Conservation (phyloP, 345 rosid genomes). For the Corchorus capsularis region DNA sequence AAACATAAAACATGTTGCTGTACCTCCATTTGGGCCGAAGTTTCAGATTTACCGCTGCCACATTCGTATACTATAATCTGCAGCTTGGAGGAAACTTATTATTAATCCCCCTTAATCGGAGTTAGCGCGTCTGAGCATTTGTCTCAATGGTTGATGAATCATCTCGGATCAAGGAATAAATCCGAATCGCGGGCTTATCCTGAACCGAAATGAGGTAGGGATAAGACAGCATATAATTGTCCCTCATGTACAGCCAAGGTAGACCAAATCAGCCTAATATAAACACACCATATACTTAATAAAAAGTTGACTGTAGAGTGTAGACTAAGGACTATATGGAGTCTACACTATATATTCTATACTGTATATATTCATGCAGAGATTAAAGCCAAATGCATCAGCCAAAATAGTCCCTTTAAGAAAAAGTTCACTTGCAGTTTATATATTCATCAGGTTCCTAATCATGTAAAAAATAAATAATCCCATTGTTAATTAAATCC, state of each 20-base stretch:
- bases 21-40: too few species aligned
- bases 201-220: background rate
- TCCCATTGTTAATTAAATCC: conserved; percentile 2
- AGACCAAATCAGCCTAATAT: conserved; percentile 4
- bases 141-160: too few species aligned
- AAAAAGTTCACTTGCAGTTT: conserved; percentile 8
- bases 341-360: background rate
- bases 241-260: background rate
- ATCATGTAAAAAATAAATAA: background rate
- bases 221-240: background rate
- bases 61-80: too few species aligned
- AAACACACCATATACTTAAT: background rate
- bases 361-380: conserved; percentile 21
- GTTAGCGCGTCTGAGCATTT: too few species aligned
- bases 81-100: too few species aligned
- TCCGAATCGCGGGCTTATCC: too few species aligned
- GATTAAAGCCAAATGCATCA: conserved; percentile 5
- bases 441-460: conserved; percentile 8
- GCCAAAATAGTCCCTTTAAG: conserved; percentile 23
- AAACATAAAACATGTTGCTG: too few species aligned
- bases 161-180: too few species aligned
- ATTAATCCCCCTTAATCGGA: too few species aligned
- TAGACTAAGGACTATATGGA: background rate
- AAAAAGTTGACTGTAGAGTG: too few species aligned
- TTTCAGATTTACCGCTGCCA: too few species aligned